phyloP scores from a whole-genome alignment of 2,329 filamentous ascomycete genomes.

The Colletotrichum incanum region DNA sequence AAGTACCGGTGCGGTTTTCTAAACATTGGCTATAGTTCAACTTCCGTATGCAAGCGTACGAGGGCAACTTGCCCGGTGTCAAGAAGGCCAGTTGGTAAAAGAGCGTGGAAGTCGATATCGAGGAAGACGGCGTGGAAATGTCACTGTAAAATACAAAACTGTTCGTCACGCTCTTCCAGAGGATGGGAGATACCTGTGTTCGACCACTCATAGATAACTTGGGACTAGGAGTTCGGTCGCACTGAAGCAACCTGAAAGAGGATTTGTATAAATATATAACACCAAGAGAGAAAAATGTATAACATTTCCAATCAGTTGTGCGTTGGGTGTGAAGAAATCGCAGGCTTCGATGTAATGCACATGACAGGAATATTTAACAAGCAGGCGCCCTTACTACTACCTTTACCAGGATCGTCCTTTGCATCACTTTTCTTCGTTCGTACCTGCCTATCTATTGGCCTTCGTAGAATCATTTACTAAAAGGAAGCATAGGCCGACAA shows the following conservation, averaged over 20 bases:
- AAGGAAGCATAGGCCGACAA: neutral
- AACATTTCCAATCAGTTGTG: constrained; percentile 12
- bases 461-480: neutral
- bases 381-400: neutral
- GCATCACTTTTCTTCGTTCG: neutral
- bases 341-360: neutral
- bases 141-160: constrained; percentile 29
- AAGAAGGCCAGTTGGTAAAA: constrained; percentile 95
- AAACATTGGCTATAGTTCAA: constrained; percentile 76
- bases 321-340: neutral
- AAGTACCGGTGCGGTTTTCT: constrained; percentile 32
- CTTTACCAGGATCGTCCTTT: neutral
- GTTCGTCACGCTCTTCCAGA: neutral
- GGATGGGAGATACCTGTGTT: neutral
- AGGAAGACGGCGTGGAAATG: neutral
- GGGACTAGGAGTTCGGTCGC: constrained; percentile 24
- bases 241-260: neutral
- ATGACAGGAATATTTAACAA: neutral
- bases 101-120: neutral
- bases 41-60: constrained; percentile 91
- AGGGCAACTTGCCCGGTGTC: constrained; percentile 89
- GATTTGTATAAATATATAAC: constrained; percentile 24
- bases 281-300: constrained; percentile 27
- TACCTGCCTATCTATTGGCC: neutral
- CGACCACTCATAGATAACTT: neutral